Evolutionary conservation across 1,284 basidiomycete species (phyloP), one percentile per base, ranked within the genome.

Genomic region (Jaminaea rosea): DNA sequence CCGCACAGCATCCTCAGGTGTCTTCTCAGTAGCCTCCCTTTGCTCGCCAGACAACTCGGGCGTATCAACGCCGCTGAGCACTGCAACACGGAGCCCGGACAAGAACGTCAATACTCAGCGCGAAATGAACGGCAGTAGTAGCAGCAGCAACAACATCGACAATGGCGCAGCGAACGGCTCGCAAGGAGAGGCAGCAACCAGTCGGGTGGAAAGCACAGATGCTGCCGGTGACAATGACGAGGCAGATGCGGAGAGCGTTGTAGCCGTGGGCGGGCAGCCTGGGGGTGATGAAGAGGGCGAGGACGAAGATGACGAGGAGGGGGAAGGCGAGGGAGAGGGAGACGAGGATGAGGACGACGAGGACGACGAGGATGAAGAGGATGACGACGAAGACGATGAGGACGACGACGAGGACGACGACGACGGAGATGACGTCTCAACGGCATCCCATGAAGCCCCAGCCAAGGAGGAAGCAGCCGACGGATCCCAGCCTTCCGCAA

Each of bases 211-310:
- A n/a, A n/a, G n/a, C n/a, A n/a, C n/a, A 13, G 59, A 61, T 4
- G 59, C 57, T 0, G 60, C 56, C 23, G 58, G 52, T 4, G 63
- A 59, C 5, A 63, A 65, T 21, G 65, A 63, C 10, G 60, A 67
- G 23, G 61, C 57, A 11, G 62, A 56, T 32, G 58, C 58, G 17
- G 52, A 48, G 0, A 56, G 56, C 26, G 58, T 54, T 3, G 64
- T 65, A 21, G 56, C 53, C 11, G 64, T 56, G 10, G 63, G 59
- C 19, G 62, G 56, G 8, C 56, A 59, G 1, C 62, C 60, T 32
- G 60, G 50, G 10, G 65, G 64, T 10, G 62, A 50, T 7, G 56
- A 50, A 0, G 53, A 63, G 34, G 59, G 63, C 21, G 54, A 50
- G 10, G 55, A 60, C 32, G 58, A 52, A 1, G 46, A 50, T 13